Percentiles rank a stretch among this genome's conserved stretches.
Evolutionary conservation across 73 alveolate species (phyloP).

Genomic region (Tetrahymena malaccensis): DNA sequence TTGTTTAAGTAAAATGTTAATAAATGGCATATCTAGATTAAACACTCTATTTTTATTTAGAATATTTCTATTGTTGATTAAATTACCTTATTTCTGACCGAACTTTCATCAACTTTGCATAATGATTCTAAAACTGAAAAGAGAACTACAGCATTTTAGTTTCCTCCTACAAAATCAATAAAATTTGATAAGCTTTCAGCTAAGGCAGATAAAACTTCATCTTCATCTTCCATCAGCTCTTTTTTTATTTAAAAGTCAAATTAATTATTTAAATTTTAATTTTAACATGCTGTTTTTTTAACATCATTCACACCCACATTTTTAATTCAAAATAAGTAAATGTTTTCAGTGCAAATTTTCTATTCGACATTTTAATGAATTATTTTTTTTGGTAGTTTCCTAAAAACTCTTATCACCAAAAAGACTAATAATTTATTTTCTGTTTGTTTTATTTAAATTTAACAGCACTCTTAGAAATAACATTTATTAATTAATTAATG

Average conservation of each 20-base stretch:
- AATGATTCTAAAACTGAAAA: slow-evolving; percentile 65
- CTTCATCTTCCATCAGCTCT: slow-evolving; percentile 95
- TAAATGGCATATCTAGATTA: not conserved
- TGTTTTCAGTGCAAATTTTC: not conserved
- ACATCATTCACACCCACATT: too few relatives aligned
- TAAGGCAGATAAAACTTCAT: slow-evolving; percentile 83
- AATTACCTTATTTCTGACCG: slow-evolving; percentile 70
- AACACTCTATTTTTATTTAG: not conserved
- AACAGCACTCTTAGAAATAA: not conserved
- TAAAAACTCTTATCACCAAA: not conserved
- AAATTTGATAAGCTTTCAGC: slow-evolving; percentile 78
- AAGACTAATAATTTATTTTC: too few relatives aligned
- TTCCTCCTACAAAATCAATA: slow-evolving; percentile 88
- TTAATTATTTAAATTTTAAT: not conserved
- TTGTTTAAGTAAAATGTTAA: not conserved
- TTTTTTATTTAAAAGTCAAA: not conserved
- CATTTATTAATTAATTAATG: not conserved
- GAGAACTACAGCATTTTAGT: slow-evolving; percentile 42
- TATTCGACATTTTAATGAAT: too few relatives aligned
- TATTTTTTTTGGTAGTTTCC: too few relatives aligned
- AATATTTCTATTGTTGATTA: not conserved
- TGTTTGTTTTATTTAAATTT: too few relatives aligned
- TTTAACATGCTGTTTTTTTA: not conserved
- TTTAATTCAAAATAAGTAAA: not conserved
- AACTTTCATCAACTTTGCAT: slow-evolving; percentile 70